Base-by-base conservation (phyloP, 2,329 filamentous ascomycete species). In the Thermochaetoides dissita region DNA sequence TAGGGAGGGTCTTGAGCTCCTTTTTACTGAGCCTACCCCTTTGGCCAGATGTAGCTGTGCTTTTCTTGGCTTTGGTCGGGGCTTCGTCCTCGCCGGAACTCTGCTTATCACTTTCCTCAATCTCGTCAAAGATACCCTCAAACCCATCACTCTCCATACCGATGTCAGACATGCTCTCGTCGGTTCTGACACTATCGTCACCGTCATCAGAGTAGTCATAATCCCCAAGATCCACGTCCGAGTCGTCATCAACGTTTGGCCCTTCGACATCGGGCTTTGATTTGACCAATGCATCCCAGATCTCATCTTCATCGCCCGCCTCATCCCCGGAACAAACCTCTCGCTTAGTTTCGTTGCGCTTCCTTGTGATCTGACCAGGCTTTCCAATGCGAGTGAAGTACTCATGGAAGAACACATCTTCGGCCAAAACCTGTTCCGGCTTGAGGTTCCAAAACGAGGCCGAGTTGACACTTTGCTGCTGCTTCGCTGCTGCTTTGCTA, bases 401-500 rank as follows among this genome's bases (percentile, higher is more conserved):
- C 51, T 86, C 80, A 62, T 98, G 91, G 75, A 98, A 98, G 75
- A 98, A 98, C 34, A 87, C 84, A 58, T 98, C 91, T 51, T 98
- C 88, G 1, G 79, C 85, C 3, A 83, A 79, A 36, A 98, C 81
- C 41, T 96, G 80, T 49, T 86, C 80, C n/a, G 74, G 71, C 65
- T 86, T 88, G 74, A 85, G 86, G 55, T 80, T 81, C 85, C 87
- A 94, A 69, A 98, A 98, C 3, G 76, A 69, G 48, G 93, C 83
- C 1, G 81, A 81, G 63, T 98, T 98, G 60, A 98, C 71, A 6
- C 64, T 59, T 7, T 41, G 59, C 52, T 43, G 59, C 47, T 37
- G 57, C 53, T 56, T 61, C 31, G 51, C 44, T 10, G 59, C 62
- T 10, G 63, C 52, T 48, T 67, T 78, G 58, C 65, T 75, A 38